These are phyloP conservation scores for Nicotiana benthamiana DNA, from an alignment of 257 asterid genomes.

Conservation along the genomic window DNA sequence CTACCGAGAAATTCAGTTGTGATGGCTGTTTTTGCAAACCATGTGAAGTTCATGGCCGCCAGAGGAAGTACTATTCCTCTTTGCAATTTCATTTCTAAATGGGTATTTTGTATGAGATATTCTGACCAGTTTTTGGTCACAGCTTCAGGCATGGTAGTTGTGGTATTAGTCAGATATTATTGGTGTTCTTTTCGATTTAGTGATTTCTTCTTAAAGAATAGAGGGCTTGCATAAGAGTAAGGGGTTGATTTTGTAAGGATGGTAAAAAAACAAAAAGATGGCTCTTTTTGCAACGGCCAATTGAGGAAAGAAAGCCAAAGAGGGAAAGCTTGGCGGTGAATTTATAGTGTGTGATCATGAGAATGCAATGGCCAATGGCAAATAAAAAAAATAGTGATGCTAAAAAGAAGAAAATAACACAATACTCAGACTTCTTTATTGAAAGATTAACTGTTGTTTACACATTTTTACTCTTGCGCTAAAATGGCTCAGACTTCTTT, in stretches of 20 bases:
- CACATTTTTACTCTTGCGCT: too few relatives aligned
- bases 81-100: constrained; percentile 57
- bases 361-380: not conserved
- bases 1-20: constrained; percentile 85
- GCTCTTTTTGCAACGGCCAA: constrained; percentile 9
- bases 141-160: constrained; percentile 9
- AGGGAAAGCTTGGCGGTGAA: not conserved
- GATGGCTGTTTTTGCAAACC: constrained; percentile 71
- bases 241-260: constrained; percentile 11
- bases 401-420: not conserved
- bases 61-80: constrained; percentile 46
- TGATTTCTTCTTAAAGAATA: not conserved
- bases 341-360: constrained; percentile 33
- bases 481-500: too few relatives aligned
- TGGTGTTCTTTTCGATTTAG: not conserved
- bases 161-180: constrained; percentile 7
- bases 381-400: not conserved
- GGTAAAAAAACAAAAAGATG: not conserved
- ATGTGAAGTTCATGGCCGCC: constrained; percentile 54
- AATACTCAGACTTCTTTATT: too few relatives aligned
- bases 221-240: not conserved
- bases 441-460: too few relatives aligned
- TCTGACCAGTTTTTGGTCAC: constrained; percentile 17
- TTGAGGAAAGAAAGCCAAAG: not conserved
- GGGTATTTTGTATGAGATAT: constrained; percentile 1